These are phyloP conservation scores for Pistacia vera DNA, from an alignment of 345 rosid genomes.

Conservation along the genomic window DNA sequence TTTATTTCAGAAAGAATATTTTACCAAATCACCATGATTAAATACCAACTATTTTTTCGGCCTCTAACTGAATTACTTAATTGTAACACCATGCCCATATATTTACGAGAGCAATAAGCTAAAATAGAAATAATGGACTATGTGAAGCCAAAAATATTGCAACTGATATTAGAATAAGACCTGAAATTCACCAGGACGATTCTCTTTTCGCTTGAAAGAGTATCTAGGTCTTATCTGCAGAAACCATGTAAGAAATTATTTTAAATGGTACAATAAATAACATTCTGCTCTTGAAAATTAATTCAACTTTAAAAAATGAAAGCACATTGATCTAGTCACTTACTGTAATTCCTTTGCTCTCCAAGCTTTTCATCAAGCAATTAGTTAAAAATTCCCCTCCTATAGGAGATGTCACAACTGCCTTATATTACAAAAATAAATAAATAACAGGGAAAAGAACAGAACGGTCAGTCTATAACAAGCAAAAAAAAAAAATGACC, in stretches of 20 bases:
- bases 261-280: slow-evolving; percentile 13
- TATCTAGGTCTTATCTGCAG: slow-evolving; percentile 94
- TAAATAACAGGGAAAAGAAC: not conserved
- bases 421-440: slow-evolving; percentile 42
- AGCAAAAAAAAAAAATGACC: not conserved
- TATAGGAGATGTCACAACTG: slow-evolving; percentile 76
- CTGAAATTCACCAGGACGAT: slow-evolving; percentile 91
- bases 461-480: slow-evolving; percentile 2
- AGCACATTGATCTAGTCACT: slow-evolving; percentile 28
- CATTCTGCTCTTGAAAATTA: not conserved
- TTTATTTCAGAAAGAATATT: not conserved
- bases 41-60: not conserved
- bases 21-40: not conserved
- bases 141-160: not conserved
- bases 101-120: not conserved
- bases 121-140: not conserved
- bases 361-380: slow-evolving; percentile 96
- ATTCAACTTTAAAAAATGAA: slow-evolving; percentile 11
- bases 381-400: slow-evolving; percentile 97
- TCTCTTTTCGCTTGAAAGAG: slow-evolving; percentile 96
- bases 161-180: slow-evolving; percentile 34
- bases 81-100: not conserved
- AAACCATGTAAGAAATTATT: slow-evolving; percentile 23
- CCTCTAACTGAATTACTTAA: not conserved
- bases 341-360: slow-evolving; percentile 88